These are phyloP conservation scores for Globisporangium acanthophoron DNA, from an alignment of 352 stramenopile genomes.

Conservation along the genomic window DNA sequence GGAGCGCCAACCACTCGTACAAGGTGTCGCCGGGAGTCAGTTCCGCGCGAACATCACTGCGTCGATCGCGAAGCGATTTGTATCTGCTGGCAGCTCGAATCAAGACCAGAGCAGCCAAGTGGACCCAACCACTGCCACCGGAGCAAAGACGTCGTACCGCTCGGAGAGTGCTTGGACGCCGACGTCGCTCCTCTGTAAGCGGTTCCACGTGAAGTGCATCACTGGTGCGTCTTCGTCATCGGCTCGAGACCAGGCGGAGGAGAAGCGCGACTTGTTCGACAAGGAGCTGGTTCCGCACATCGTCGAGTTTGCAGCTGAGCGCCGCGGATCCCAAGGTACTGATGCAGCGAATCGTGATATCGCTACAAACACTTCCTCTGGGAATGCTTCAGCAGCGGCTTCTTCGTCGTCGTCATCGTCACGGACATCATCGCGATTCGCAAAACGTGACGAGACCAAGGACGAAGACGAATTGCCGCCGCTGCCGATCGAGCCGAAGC, in stretches of 20 bases:
- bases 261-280: constrained; percentile 54
- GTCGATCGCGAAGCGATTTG: constrained; percentile 79
- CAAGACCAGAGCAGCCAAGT: constrained; percentile 7
- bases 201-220: constrained; percentile 68
- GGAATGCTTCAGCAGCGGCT: background rate
- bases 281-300: constrained; percentile 70
- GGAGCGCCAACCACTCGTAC: constrained; percentile 33
- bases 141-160: constrained; percentile 37
- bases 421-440: background rate
- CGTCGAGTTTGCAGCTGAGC: constrained; percentile 49
- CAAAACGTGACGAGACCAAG: background rate
- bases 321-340: constrained; percentile 5
- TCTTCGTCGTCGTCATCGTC: background rate
- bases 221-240: constrained; percentile 21
- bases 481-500: constrained; percentile 36
- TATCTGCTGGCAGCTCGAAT: constrained; percentile 30
- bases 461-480: constrained; percentile 18
- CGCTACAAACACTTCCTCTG: background rate
- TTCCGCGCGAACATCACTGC: constrained; percentile 75
- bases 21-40: constrained; percentile 25
- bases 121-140: background rate
- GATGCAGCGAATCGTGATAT: background rate
- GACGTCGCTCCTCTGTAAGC: constrained; percentile 71
- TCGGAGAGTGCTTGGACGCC: constrained; percentile 59
- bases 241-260: constrained; percentile 12